A percentile compares a stretch with the other conserved stretches of the same genome.
These are phyloP conservation scores for Draba incana DNA, from an alignment of 345 rosid genomes.

Conservation along the genomic window DNA sequence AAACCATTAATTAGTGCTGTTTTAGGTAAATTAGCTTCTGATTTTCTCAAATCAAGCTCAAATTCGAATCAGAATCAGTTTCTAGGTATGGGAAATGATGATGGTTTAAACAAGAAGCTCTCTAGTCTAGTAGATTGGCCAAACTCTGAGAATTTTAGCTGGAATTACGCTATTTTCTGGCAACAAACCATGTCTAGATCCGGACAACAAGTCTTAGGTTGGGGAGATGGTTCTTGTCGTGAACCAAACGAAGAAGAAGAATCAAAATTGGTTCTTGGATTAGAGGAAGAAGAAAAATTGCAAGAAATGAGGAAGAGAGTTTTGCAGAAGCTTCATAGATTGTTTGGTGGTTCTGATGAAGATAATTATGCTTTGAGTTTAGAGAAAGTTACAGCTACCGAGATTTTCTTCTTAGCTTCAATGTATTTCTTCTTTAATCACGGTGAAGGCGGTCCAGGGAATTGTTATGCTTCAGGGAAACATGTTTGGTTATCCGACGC, in stretches of 20 bases:
- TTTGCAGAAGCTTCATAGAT: conserved; percentile 75
- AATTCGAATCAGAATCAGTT: conserved; percentile 65
- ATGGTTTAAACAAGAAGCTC: conserved; percentile 80
- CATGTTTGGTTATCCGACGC: conserved; percentile 77
- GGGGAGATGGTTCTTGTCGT: conserved; percentile 97
- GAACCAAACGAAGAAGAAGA: conserved; percentile 87
- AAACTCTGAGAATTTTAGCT: conserved; percentile 73
- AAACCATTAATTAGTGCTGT: conserved; percentile 67
- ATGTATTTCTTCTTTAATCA: conserved; percentile 95
- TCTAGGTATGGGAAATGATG: conserved; percentile 64
- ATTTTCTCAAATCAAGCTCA: conserved; percentile 71
- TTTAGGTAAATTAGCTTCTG: conserved; percentile 76
- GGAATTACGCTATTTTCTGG: conserved; percentile 98
- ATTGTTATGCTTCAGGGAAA: conserved; percentile 73
- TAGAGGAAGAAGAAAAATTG: conserved; percentile 62
- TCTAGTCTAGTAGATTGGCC: conserved; percentile 90
- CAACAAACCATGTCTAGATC: conserved; percentile 86
- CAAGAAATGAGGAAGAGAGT: conserved; percentile 92
- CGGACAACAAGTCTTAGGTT: conserved; percentile 86
- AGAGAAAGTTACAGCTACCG: conserved; percentile 91
- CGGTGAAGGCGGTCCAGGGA: conserved; percentile 93
- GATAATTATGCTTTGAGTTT: conserved; percentile 77
- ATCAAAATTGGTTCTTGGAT: conserved; percentile 45
- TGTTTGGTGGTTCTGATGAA: conserved; percentile 91
- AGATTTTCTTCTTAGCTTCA: conserved; percentile 91